phyloP scores from a whole-genome alignment of 148 eudicot species.

The Fagopyrum homotropicum region DNA sequence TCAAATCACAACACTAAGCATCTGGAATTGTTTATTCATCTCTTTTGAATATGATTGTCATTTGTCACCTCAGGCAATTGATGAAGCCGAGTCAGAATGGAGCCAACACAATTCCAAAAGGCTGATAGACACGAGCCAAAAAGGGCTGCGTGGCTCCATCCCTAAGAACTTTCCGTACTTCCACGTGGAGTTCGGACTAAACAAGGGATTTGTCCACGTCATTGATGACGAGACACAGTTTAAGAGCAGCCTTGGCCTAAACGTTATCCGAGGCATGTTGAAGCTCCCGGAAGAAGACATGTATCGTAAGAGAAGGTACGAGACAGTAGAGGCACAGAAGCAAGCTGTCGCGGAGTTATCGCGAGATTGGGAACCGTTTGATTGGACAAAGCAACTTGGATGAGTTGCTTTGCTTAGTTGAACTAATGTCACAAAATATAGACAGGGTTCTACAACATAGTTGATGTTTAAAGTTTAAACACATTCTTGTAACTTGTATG shows the following conservation, averaged over 20 bases:
- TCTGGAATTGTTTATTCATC: background rate
- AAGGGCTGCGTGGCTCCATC: conserved; percentile 76
- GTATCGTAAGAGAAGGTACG: conserved; percentile 66
- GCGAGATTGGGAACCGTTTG: conserved; percentile 77
- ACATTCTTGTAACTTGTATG: no score
- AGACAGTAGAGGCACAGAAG: conserved; percentile 59
- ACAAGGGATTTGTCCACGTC: conserved; percentile 91
- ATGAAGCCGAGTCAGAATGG: conserved; percentile 98
- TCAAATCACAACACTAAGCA: no score
- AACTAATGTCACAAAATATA: background rate
- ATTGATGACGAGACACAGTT: conserved; percentile 74
- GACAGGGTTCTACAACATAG: no score
- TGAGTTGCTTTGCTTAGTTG: conserved; percentile 11
- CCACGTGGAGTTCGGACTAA: conserved; percentile 83
- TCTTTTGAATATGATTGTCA: background rate
- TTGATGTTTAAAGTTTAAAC: no score
- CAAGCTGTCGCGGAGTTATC: conserved; percentile 55
- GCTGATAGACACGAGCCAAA: conserved; percentile 77
- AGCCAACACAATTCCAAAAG: conserved; percentile 93
- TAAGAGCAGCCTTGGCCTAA: conserved; percentile 66
- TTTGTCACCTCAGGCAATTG: conserved; percentile 60
- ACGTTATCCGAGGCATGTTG: conserved; percentile 85
- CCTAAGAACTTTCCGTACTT: conserved; percentile 93
- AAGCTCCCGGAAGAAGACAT: conserved; percentile 65
- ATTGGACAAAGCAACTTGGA: conserved; percentile 92